These are phyloP conservation scores for Wickerhamomyces ciferrii DNA, from an alignment of 805 yeast species.

Conservation along the genomic window DNA sequence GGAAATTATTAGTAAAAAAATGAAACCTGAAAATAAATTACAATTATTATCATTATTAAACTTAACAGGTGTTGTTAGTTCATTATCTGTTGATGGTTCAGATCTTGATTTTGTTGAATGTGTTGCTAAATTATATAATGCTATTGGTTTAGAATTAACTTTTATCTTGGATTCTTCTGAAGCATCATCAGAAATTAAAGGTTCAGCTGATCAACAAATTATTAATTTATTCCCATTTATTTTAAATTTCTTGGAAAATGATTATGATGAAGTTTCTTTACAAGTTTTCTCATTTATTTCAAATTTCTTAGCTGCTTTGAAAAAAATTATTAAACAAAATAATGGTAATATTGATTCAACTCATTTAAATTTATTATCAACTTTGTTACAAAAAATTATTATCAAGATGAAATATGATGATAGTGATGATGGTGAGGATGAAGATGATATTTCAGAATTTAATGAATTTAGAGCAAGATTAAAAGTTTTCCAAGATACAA, in stretches of 20 bases:
- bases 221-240: slow-evolving; percentile 67
- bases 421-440: slow-evolving; percentile 68
- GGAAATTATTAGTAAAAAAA: slow-evolving; percentile 71
- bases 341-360: slow-evolving; percentile 30
- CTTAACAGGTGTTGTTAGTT: slow-evolving; percentile 48
- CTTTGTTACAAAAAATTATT: slow-evolving; percentile 64
- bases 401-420: slow-evolving; percentile 76
- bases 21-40: slow-evolving; percentile 66
- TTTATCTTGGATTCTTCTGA: slow-evolving; percentile 56
- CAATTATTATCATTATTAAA: slow-evolving; percentile 62
- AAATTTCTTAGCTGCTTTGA: slow-evolving; percentile 65
- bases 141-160: slow-evolving; percentile 73
- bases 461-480: slow-evolving; percentile 71
- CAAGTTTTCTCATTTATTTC: slow-evolving; percentile 81
- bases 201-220: slow-evolving; percentile 42
- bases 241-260: slow-evolving; percentile 68
- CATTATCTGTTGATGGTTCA: slow-evolving; percentile 17
- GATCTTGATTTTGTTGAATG: slow-evolving; percentile 46
- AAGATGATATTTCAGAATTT: slow-evolving; percentile 73
- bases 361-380: slow-evolving; percentile 49
- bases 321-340: slow-evolving; percentile 42
- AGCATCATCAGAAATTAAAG: slow-evolving; percentile 30
- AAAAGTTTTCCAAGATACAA: slow-evolving; percentile 78
- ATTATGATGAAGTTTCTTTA: slow-evolving; percentile 81
- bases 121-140: slow-evolving; percentile 67